Percentiles rank a stretch among this genome's conserved stretches.
These are phyloP conservation scores for Boletus subcaerulescens DNA, from an alignment of 768 basidiomycete genomes.

Conservation along the genomic window DNA sequence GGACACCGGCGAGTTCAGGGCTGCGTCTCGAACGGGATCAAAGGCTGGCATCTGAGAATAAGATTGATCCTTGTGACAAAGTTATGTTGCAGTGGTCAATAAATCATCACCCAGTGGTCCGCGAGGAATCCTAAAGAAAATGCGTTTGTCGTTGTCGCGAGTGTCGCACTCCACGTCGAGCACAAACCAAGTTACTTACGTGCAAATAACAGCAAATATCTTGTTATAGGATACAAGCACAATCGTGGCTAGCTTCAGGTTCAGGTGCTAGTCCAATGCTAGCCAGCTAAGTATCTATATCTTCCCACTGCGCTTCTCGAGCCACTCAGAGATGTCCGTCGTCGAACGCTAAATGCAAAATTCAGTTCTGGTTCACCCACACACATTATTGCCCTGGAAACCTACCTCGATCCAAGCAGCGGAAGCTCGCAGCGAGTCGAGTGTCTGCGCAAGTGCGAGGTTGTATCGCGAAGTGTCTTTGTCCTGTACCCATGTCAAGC, in stretches of 20 bases:
- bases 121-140: not conserved
- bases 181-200: not conserved
- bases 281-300: not conserved
- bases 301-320: constrained; percentile 24
- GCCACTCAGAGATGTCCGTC: constrained; percentile 54
- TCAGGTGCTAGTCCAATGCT: too few relatives aligned
- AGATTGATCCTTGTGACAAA: not conserved
- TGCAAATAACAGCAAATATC: constrained; percentile 6
- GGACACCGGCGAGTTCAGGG: constrained; percentile 70
- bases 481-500: constrained; percentile 35
- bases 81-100: constrained; percentile 7
- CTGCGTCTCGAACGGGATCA: constrained; percentile 86
- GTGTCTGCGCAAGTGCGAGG: constrained; percentile 58
- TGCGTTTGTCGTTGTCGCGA: constrained; percentile 10
- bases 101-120: constrained; percentile 10
- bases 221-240: too few relatives aligned
- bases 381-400: not conserved
- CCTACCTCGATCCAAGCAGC: constrained; percentile 61
- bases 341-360: constrained; percentile 48
- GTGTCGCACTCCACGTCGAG: not conserved
- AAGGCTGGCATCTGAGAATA: constrained; percentile 43
- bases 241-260: too few relatives aligned
- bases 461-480: constrained; percentile 71
- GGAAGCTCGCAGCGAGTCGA: constrained; percentile 65
- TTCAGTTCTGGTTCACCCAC: not conserved